Evolutionary conservation across 441 rosid genomes (phyloP), one percentile per base, ranked within the genome.

Genomic region (Erodium chrysanthum): DNA sequence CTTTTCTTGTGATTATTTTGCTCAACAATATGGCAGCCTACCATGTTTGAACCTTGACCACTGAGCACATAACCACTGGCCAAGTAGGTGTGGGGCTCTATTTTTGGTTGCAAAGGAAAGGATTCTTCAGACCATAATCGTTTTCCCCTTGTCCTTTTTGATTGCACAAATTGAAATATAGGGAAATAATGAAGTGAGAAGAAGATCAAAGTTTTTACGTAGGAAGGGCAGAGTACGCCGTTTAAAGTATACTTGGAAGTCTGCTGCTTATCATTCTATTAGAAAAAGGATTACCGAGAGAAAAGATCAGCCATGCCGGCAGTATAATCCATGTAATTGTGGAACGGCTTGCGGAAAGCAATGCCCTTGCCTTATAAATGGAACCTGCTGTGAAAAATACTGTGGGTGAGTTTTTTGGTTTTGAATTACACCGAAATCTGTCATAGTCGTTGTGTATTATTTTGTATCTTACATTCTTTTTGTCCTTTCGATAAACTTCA

Each of bases 231-330:
- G 78, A 83, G 97, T 94, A 70, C 96, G 99, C 62, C 91, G 99
- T 50, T 78, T 95, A 81, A 95, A 95, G 82, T 95, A 95, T 76
- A 91, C 97, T 17, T 95, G 99, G 97, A 95, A 95, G 77, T 95
- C 97, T 77, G 90, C 97, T 75, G 99, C 96, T 25, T 95, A 91
- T 76, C 99, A 91, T 76, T 95, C 99, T 29, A 87, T 91, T 61
- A 78, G 99, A 85, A 91, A 95, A 79, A 80, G 90, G 66, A 88
- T 82, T 69, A 90, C 90, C 37, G 99, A 95, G 70, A 88, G 86
- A 78, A 95, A 94, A 85, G 99, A 95, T 80, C 97, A 91, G 79
- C 99, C 99, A 4, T 95, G 99, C 73, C 89, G 97, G 63, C 99
- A 91, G 72, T 95, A 88, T 82, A 95, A 95, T 83, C 99, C 99